Evolutionary conservation across 202 grass and related monocot genomes (phyloP), one percentile per base, ranked within the genome.

Genomic region (Eragrostis tef): DNA sequence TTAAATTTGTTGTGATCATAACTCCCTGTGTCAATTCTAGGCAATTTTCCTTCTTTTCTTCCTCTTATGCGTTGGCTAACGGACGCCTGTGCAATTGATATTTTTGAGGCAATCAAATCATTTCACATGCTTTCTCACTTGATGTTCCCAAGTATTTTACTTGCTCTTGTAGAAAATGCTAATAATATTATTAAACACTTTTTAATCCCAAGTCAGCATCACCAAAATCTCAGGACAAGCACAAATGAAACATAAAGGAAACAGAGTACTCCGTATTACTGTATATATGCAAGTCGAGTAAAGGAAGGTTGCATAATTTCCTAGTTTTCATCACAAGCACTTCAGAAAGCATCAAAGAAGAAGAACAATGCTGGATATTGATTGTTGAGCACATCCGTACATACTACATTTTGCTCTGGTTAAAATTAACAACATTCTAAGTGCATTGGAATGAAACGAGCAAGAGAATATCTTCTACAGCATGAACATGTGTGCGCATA

Each of bases 401-500:
- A 87, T n/a, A 70, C 66, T 78, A 78, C 73, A 78, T 83, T 83
- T 63, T 63, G 5, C 25, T 31, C 59, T 29, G 4, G 5, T 31
- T 63, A 25, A 31, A 14, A 63, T 63, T 14, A 31, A 63, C 13
- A 16, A 63, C 26, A 31, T 15, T 63, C 11, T 16, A 60, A 25
- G 24, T 27, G 14, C 58, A 61, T 26, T 26, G 11, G 58, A 27
- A 26, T 27, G 22, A 39, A 39, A 26, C 22, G 0, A 27, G 58
- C 20, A 26, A 5, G 9, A 27, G 11, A 6, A 25, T 11, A 61
- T 14, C 6, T 61, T 9, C 58, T 39, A 39, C 34, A 39, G 34
- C 34, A 39, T 5, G 34, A 39, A 39, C 34, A 39, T 4, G 5
- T 39, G 34, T 2, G 0, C 34, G 58, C 3, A 61, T 21, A 64